These are phyloP conservation scores for Funneliformis mosseae DNA, from an alignment of 192 early-diverging fungal species.

Conservation along the genomic window DNA sequence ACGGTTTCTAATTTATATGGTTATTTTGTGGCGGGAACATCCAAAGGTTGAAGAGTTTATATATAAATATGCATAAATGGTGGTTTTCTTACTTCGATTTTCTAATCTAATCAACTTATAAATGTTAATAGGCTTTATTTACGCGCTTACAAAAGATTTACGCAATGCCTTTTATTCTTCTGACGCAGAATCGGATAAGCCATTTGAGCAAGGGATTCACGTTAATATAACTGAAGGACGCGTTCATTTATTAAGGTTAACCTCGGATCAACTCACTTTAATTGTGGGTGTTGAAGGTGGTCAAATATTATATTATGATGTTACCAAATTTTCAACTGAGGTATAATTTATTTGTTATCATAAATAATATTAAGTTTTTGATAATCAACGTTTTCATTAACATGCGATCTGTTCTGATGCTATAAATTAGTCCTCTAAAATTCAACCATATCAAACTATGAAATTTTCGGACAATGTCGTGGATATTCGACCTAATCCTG, in stretches of 20 bases:
- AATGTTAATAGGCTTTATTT: slow-evolving; percentile 42
- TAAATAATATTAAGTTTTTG: slow-evolving; percentile 23
- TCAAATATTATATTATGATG: slow-evolving; percentile 40
- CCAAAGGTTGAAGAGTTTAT: slow-evolving; percentile 48
- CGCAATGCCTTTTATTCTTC: slow-evolving; percentile 36
- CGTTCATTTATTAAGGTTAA: slow-evolving; percentile 47
- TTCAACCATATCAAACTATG: slow-evolving; percentile 47
- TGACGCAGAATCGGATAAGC: slow-evolving; percentile 34
- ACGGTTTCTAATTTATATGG: slow-evolving; percentile 66
- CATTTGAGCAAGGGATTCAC: slow-evolving; percentile 38
- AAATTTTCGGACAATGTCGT: slow-evolving; percentile 49
- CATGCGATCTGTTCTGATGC: slow-evolving; percentile 32
- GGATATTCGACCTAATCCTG: slow-evolving; percentile 68
- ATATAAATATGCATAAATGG: neutral
- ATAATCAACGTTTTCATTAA: slow-evolving; percentile 25
- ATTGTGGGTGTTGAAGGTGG: slow-evolving; percentile 43
- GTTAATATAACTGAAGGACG: slow-evolving; percentile 38
- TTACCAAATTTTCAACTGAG: slow-evolving; percentile 40
- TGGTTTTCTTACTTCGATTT: neutral
- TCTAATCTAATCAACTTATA: slow-evolving; percentile 39
- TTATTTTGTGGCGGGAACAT: slow-evolving; percentile 67
- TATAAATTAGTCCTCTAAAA: slow-evolving; percentile 34
- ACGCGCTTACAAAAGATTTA: slow-evolving; percentile 37
- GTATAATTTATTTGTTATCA: slow-evolving; percentile 44
- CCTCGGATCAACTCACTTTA: slow-evolving; percentile 48